Conservation (phyloP, 2,329 filamentous ascomycete species). For the Neopestalotiopsis sp. region DNA sequence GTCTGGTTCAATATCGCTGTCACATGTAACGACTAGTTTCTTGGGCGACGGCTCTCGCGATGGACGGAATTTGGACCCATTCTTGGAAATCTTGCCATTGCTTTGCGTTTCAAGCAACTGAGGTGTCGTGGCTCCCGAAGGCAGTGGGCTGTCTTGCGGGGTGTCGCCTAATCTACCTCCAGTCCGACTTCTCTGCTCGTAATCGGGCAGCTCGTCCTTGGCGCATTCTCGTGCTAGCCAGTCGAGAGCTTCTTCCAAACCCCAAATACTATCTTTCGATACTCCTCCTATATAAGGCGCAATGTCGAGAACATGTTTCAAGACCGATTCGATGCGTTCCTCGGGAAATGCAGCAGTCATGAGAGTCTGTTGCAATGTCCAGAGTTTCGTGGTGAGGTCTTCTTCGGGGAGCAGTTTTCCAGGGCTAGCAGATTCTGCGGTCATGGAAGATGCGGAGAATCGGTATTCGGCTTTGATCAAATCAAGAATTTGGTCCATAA, state of each 20-base stretch:
- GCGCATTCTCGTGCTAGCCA: constrained; percentile 84
- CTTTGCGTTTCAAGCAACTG: constrained; percentile 39
- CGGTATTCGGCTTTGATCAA: constrained; percentile 71
- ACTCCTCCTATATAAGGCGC: constrained; percentile 63
- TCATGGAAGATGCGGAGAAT: constrained; percentile 57
- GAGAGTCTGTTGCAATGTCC: constrained; percentile 81
- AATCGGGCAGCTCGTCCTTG: constrained; percentile 72
- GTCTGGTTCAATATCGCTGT: constrained; percentile 77
- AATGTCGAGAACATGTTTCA: constrained; percentile 71
- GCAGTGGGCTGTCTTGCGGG: constrained; percentile 52
- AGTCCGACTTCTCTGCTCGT: constrained; percentile 57
- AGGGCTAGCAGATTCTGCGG: constrained; percentile 47
- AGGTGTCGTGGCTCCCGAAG: constrained; percentile 57
- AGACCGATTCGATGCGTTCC: constrained; percentile 63
- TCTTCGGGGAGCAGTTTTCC: constrained; percentile 72
- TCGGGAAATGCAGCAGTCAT: constrained; percentile 70
- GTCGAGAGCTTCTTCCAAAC: constrained; percentile 84
- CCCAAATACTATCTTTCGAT: constrained; percentile 76
- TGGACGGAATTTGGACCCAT: constrained; percentile 34
- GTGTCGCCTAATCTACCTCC: constrained; percentile 40
- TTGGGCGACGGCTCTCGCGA: constrained; percentile 40
- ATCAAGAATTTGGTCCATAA: constrained; percentile 78
- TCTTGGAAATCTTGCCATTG: constrained; percentile 39
- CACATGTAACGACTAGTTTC: constrained; percentile 56
- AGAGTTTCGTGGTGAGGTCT: constrained; percentile 78